A percentile compares a stretch with the other conserved stretches of the same genome.
These are phyloP conservation scores for Aspergillus wentii DNA, from an alignment of 495 filamentous ascomycete species.

Conservation along the genomic window DNA sequence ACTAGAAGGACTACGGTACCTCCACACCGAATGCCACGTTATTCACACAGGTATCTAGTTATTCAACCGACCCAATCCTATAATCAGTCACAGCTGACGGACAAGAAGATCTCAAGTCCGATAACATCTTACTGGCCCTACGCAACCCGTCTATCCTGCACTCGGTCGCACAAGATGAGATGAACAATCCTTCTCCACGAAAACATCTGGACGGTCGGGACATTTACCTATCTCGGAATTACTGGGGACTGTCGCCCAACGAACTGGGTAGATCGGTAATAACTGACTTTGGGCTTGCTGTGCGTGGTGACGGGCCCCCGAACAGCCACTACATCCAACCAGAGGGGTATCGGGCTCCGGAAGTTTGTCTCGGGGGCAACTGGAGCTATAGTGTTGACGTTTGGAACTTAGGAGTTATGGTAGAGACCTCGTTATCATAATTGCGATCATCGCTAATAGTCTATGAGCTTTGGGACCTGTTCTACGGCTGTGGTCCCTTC, in stretches of 20 bases:
- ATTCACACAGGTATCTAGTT: conserved; percentile 31
- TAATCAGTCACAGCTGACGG: conserved; percentile 11
- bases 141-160: conserved; percentile 30
- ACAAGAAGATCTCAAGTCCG: conserved; percentile 32
- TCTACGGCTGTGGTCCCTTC: conserved; percentile 20
- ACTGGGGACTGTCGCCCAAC: conserved; percentile 8
- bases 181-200: conserved; percentile 22
- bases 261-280: conserved; percentile 21
- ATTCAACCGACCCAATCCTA: conserved; percentile 2
- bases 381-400: conserved; percentile 38
- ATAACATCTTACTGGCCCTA: conserved; percentile 36
- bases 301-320: conserved; percentile 14
- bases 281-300: conserved; percentile 36
- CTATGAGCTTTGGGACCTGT: conserved; percentile 23
- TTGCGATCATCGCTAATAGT: no score
- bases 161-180: conserved; percentile 19
- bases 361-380: conserved; percentile 28
- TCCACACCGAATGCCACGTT: conserved; percentile 32
- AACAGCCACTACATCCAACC: conserved; percentile 30
- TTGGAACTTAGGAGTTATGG: conserved; percentile 26
- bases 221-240: conserved; percentile 34
- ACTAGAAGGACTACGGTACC: conserved; percentile 32
- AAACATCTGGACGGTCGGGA: conserved; percentile 23
- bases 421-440: no score
- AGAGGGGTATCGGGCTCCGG: conserved; percentile 30